Base-by-base conservation (phyloP, 768 basidiomycete genomes). In the Amanita polypyramis region DNA sequence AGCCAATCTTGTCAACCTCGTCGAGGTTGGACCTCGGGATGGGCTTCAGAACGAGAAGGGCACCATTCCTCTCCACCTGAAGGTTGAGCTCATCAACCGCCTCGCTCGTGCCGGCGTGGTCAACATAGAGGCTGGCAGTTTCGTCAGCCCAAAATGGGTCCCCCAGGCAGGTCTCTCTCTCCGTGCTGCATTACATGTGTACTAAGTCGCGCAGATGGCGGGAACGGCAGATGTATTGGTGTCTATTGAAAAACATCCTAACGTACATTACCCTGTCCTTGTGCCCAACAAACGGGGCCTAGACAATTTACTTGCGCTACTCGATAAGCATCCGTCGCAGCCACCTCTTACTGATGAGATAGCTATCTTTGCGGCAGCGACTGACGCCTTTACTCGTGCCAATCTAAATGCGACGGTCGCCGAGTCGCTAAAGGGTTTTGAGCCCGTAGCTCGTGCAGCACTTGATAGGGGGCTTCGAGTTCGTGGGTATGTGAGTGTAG, bases 141-240 rank as follows among this genome's bases (percentile, higher is more conserved):
- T 95, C 59, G 92, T 94, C 50, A 88, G 88, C 62, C 86, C 87
- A 0, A 92, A 91, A 64, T 90, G 90, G 85, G 85, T 94, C 20
- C 92, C 91, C 0, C 92, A 94, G 77, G 92, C 70, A 62, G 2
- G 10, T 19, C 15, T 38, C n/a, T 41, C 17, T 37, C 20, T 20
- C 21, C 20, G 32, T 45, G 50, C 43, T 27, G 25, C 43, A 12
- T 15, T 12, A 12, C 19, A 11, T 12, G 15, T 36, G 20, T 19
- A 14, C 15, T 20, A 23, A 34, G 19, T 40, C 21, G 14, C 21
- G 14, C 53, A 95, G 89, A 92, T 95, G 90, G 87, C 81, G 12
- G 88, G 88, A 17, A 93, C 91, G 0, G 70, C 80, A 2, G 78
- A 87, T 35, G 81, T 95, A 10, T 68, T 94, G 27, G 67, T 73